These are phyloP conservation scores for Rhizophora apiculata DNA, from an alignment of 345 rosid species.

Conservation along the genomic window DNA sequence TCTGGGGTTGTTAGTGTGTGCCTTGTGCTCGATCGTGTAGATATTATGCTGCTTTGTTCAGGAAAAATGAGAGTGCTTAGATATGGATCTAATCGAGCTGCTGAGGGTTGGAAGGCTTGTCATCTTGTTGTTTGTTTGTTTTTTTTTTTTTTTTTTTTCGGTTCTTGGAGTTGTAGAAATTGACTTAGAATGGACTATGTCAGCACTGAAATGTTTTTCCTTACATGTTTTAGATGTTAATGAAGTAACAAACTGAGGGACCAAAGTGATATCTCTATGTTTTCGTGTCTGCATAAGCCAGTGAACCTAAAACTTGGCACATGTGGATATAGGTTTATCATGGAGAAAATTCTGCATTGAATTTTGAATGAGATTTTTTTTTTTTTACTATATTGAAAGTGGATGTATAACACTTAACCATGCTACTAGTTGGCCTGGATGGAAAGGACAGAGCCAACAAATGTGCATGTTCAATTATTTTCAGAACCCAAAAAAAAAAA, in stretches of 20 bases:
- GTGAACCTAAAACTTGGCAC: background rate
- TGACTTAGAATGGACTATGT: background rate
- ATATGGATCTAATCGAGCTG: slow-evolving; percentile 26
- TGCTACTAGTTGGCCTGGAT: background rate
- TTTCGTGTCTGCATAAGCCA: background rate
- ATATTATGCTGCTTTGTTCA: slow-evolving; percentile 8
- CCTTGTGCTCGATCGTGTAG: slow-evolving; percentile 21
- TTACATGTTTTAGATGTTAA: background rate
- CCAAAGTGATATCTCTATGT: slow-evolving; percentile 2
- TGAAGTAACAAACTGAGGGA: background rate
- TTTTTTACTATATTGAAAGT: background rate
- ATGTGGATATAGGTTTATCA: background rate
- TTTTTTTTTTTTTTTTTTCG: background rate
- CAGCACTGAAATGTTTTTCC: background rate
- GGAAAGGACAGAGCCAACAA: background rate
- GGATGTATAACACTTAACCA: background rate
- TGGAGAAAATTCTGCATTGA: background rate
- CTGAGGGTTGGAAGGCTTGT: slow-evolving; percentile 3
- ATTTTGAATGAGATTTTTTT: background rate
- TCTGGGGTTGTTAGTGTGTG: slow-evolving; percentile 23
- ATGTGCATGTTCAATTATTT: background rate
- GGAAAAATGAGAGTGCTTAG: slow-evolving; percentile 12
- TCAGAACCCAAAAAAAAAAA: background rate
- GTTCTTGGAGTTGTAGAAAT: slow-evolving; percentile 3
- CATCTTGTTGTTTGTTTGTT: background rate